phyloP scores from a whole-genome alignment of 1,284 basidiomycete species.

The Agaricales sp. region DNA sequence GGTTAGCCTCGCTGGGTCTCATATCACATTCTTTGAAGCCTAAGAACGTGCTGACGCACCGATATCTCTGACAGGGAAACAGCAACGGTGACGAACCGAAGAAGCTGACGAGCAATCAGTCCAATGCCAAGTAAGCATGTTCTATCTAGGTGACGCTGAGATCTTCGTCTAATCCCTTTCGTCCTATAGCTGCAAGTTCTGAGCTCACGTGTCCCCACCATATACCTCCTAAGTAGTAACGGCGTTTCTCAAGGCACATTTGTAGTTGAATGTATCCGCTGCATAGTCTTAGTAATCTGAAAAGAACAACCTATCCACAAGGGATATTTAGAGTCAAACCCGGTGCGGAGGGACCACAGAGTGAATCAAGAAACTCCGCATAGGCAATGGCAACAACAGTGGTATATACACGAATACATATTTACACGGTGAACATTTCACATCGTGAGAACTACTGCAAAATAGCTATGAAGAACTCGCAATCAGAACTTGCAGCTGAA shows the following conservation, averaged over 20 bases:
- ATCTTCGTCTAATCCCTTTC: not conserved
- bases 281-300: too few relatives aligned
- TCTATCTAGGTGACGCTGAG: too few relatives aligned
- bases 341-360: too few relatives aligned
- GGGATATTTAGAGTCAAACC: too few relatives aligned
- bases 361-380: not conserved
- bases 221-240: too few relatives aligned
- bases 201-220: not conserved
- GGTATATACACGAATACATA: not conserved
- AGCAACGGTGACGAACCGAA: not conserved
- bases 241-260: too few relatives aligned
- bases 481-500: conserved; percentile 4
- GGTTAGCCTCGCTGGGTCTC: not conserved
- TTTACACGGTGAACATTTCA: not conserved
- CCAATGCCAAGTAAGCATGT: not conserved
- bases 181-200: conserved; percentile 3
- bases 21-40: too few relatives aligned
- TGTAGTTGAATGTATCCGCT: too few relatives aligned
- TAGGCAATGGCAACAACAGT: not conserved
- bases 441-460: not conserved
- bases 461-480: not conserved
- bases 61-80: too few relatives aligned
- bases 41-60: too few relatives aligned
- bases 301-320: too few relatives aligned
- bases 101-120: not conserved